Percentiles rank a stretch among this genome's conserved stretches.
phyloP scores from a whole-genome alignment of 1,284 basidiomycete species.

The Ceratobasidium sp. region DNA sequence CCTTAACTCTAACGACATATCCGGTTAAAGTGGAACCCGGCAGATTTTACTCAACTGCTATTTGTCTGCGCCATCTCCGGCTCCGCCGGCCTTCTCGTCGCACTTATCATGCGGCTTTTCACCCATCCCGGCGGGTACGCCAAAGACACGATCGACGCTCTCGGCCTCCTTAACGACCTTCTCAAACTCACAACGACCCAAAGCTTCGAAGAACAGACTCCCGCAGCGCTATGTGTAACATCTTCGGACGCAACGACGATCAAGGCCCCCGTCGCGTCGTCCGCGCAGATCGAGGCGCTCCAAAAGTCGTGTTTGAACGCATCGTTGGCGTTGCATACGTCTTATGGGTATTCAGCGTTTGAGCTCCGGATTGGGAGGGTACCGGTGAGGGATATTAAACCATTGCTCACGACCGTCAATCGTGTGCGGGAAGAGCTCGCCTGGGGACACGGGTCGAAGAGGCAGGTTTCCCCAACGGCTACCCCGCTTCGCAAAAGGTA shows the following conservation, averaged over 20 bases:
- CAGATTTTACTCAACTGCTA: constrained; percentile 27
- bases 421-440: constrained; percentile 65
- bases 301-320: constrained; percentile 58
- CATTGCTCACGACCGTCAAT: constrained; percentile 62
- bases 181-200: constrained; percentile 24
- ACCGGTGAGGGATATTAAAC: constrained; percentile 63
- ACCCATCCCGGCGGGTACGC: constrained; percentile 42
- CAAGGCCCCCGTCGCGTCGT: not conserved
- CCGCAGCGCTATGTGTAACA: not conserved
- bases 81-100: constrained; percentile 37
- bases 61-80: constrained; percentile 26
- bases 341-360: constrained; percentile 65
- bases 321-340: constrained; percentile 61
- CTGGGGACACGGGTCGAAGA: constrained; percentile 59
- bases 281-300: constrained; percentile 48
- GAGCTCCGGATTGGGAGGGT: constrained; percentile 65
- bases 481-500: not conserved
- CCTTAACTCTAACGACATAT: not conserved
- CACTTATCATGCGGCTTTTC: constrained; percentile 29
- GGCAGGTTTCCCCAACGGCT: not conserved
- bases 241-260: constrained; percentile 2
- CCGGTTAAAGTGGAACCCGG: constrained; percentile 30
- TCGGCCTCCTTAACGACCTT: constrained; percentile 12
- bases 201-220: not conserved
- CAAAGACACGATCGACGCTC: constrained; percentile 36